These are phyloP conservation scores for Rhizoclosmatium globosum DNA, from an alignment of 192 early-diverging fungal species.

Conservation along the genomic window DNA sequence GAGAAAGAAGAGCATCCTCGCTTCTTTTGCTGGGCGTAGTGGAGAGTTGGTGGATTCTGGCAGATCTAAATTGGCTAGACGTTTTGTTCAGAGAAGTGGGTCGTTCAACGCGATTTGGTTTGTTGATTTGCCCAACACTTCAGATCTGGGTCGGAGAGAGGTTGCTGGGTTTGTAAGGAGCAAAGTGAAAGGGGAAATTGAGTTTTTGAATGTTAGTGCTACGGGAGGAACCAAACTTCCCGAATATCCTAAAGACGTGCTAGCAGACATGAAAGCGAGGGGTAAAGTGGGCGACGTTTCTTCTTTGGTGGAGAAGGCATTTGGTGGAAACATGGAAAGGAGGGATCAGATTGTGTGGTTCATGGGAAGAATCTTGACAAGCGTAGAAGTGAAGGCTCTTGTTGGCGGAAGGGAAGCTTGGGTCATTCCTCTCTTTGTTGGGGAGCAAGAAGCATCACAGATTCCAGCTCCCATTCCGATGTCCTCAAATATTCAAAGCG, in stretches of 20 bases:
- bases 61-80: too few relatives aligned
- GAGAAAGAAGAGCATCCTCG: neutral
- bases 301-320: neutral
- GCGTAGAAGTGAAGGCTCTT: neutral
- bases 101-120: conserved; percentile 3
- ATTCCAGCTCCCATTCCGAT: neutral
- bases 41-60: too few relatives aligned
- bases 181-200: neutral
- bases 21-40: neutral
- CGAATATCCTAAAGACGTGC: conserved; percentile 1
- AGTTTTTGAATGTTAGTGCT: neutral
- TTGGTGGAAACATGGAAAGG: neutral
- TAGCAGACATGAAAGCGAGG: neutral
- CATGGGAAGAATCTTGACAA: neutral
- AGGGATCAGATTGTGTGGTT: conserved; percentile 27
- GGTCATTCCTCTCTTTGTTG: conserved; percentile 18
- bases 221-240: neutral
- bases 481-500: too few relatives aligned
- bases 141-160: neutral
- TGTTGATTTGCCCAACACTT: conserved; percentile 17
- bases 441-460: neutral
- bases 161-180: neutral
- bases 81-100: too few relatives aligned
- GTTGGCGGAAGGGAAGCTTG: conserved; percentile 24
- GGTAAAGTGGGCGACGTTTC: neutral